Evolutionary conservation across 1,139 yeast species (phyloP).

Genomic region (Zygosaccharomyces sapae): DNA sequence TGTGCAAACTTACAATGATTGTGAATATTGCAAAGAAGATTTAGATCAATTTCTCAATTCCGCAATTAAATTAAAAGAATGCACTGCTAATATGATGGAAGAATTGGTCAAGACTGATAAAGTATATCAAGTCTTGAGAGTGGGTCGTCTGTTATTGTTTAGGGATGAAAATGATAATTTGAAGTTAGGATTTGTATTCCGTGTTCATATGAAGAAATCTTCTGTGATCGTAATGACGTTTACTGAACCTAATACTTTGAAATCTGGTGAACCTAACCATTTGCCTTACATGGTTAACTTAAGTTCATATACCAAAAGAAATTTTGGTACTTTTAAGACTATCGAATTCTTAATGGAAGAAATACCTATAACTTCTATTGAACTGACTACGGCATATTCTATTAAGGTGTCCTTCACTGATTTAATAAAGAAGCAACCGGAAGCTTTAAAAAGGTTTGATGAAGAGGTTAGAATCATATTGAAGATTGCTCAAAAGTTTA

Average conservation of each 20-base stretch:
- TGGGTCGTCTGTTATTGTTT: conserved; percentile 61
- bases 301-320: conserved; percentile 32
- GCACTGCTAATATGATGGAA: conserved; percentile 46
- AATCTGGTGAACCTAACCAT: conserved; percentile 35
- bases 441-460: conserved; percentile 43
- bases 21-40: conserved; percentile 39
- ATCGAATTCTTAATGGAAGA: conserved; percentile 40
- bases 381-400: conserved; percentile 47
- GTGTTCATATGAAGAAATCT: conserved; percentile 41
- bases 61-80: conserved; percentile 44
- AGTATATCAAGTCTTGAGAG: conserved; percentile 45
- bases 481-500: conserved; percentile 45
- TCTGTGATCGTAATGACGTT: conserved; percentile 30
- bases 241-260: conserved; percentile 29
- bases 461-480: conserved; percentile 43
- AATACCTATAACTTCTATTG: conserved; percentile 48
- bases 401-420: conserved; percentile 43
- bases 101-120: conserved; percentile 47
- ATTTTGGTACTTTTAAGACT: conserved; percentile 37
- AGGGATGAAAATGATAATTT: conserved; percentile 45
- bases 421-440: conserved; percentile 44
- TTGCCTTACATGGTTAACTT: conserved; percentile 53
- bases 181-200: conserved; percentile 53
- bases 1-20: conserved; percentile 41
- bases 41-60: conserved; percentile 46